Base-by-base conservation (phyloP, 1,139 yeast species). In the Kodamaea fungicola region DNA sequence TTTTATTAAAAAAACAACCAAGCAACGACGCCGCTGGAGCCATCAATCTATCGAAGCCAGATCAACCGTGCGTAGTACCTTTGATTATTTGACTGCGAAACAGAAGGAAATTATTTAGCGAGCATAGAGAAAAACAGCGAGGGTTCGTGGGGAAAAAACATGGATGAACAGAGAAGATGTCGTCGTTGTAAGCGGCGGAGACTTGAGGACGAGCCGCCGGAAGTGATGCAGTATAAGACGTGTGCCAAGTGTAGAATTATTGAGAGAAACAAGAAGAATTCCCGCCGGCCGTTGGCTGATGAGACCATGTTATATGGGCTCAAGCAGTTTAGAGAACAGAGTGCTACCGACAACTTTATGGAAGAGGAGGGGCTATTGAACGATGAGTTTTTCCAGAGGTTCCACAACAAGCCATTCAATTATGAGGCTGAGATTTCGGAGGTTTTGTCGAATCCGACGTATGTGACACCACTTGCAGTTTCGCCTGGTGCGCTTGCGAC, bases 131-230 rank as follows among this genome's bases (percentile, higher is more conserved):
- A 23, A 23, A 23, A 23, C 26, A 23, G 26, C 6, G 26, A 23
- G 26, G 10, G 19, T 16, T 16, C 19, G 19, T 16, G 19, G 19
- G 19, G 19, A 16, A 32, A 26, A 26, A 31, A 21, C 22, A 43
- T 42, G 30, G 40, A 35, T 34, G 58, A 54, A 35, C 48, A 46
- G 28, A 66, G 74, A 60, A 59, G 74, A 50, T 76, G 82, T 50
- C 79, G 82, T 55, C 74, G 82, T 48, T 76, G 82, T 59, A 76
- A 76, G 50, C 60, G 80, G 42, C 71, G 72, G 67, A 67, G 82
- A 62, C 67, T 74, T 48, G 76, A 71, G 41, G 78, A 75, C 43
- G 82, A 76, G 54, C 78, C 78, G n/a, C 72, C 76, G 1, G 80
- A 75, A 45, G 80, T 76, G 32, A 62, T 73, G 46, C 79, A 74